Evolutionary conservation across 164 flowering plant species (phyloP), one percentile per base, ranked within the genome.

Genomic region (Kalanchoe fedtschenkoi): DNA sequence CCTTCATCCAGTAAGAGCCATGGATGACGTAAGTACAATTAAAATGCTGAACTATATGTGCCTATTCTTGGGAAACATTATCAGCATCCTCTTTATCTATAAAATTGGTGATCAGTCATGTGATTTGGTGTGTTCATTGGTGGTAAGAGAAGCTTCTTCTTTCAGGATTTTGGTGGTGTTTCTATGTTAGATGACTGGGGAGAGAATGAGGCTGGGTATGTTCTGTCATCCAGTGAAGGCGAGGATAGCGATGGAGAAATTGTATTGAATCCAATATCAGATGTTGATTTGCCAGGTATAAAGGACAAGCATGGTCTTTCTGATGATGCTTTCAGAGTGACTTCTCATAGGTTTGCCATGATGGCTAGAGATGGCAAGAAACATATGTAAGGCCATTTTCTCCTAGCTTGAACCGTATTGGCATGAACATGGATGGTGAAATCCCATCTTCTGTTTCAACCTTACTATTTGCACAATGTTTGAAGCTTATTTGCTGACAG

Each of bases 221-320:
- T 69, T 39, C 28, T 68, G 21, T 84, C 86, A 21, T 81, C 91
- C 3, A 92, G 96, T 72, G 98, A 84, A 15, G 85, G 85, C 46
- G 98, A 92, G 66, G 92, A 87, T 3, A 84, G 87, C 66, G 96
- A 92, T 69, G 67, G 76, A 16, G 98, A 92, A 5, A 34, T 77
- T 46, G 30, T 83, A 11, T 32, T 89, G 32, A 79, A 75, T 68
- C 85, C 95, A 24, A 57, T 82, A 38, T 53, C 65, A 28, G 96
- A 89, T 66, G 73, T 76, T 68, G 96, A 91, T 63, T 70, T 83
- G 68, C 83, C 92, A 47, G 56, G 73, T 37, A 34, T 51, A 1
- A 74, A 59, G n/a, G 81, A 74, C 17, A 66, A 58, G 11, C 68
- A 68, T 4, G 68, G 63, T 7, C 61, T 72, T 1, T 62, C 72